Base-by-base conservation (phyloP, 345 rosid genomes). In the Linum trigynum region DNA sequence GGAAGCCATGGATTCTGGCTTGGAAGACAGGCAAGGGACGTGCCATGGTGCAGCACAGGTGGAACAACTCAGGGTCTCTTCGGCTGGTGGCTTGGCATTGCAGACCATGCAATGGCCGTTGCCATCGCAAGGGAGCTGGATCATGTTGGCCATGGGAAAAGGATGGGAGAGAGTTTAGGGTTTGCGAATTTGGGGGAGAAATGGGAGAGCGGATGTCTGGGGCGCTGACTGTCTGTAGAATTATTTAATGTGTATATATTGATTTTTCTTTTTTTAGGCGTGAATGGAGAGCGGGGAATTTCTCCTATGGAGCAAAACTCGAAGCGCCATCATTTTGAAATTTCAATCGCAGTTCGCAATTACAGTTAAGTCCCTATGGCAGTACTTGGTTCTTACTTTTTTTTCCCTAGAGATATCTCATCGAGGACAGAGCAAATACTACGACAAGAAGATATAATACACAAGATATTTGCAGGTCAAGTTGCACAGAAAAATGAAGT, bases 1-100 rank as follows among this genome's bases (percentile, higher is more conserved):
- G 53, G 79, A 75, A 8, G 71, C 80, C 32, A 86, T 72, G 64
- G 87, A 70, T 59, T 81, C 80, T 1, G 83, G 82, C 3, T 65
- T 72, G 3, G 74, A 45, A 5, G 79, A 57, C 7, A 90, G 79
- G 67, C 95, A 88, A 0, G 79, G 0, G 65, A 76, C 78, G 81
- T 88, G 97, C 96, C 97, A 88, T 0, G 91, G 90, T 36, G 97
- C 80, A 4, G 39, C 81, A 62, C 91, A 91, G 15, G 83, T 77
- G 67, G 57, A 45, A 65, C 97, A 88, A 16, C 67, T 41, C 37
- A 88, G 81, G 5, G 75, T 74, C 66, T 88, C 90, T 43, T 84
- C 88, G 0, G 70, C 0, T 0, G 67, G 56, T 35, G 85, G 86
- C 7, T 36, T 74, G 1, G 40, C 57, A 65, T 81, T 78, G 79